These are phyloP conservation scores for Pseudogymnoascus sp. DNA, from an alignment of 2,329 filamentous ascomycete genomes.

Conservation along the genomic window DNA sequence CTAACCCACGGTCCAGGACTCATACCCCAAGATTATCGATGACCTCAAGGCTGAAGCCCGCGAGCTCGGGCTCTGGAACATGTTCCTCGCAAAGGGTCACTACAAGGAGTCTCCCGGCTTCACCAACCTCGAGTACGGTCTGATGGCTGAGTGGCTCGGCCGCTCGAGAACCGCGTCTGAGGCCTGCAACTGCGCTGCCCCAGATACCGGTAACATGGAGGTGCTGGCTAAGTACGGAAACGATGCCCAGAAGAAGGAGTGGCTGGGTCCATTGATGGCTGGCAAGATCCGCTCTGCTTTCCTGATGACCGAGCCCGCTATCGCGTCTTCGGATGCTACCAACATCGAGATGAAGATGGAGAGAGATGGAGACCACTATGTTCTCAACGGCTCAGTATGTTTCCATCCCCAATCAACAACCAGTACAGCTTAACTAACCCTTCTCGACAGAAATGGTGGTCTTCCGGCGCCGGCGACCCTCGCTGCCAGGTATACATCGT, in stretches of 20 bases:
- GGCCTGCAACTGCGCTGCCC: constrained; percentile 82
- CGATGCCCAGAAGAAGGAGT: constrained; percentile 73
- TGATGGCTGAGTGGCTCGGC: constrained; percentile 95
- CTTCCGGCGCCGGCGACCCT: constrained; percentile 85
- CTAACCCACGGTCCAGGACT: constrained; percentile 30
- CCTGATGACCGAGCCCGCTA: constrained; percentile 86
- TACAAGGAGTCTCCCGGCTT: constrained; percentile 94
- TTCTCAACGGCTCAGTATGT: constrained; percentile 75
- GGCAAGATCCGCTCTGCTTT: constrained; percentile 85
- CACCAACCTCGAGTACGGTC: constrained; percentile 89
- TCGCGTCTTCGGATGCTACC: constrained; percentile 83
- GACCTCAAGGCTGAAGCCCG: constrained; percentile 79
- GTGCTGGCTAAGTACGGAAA: constrained; percentile 87
- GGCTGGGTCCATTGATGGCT: constrained; percentile 72
- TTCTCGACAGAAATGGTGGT: constrained; percentile 88
- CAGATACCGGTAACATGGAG: constrained; percentile 94
- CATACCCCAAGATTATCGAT: constrained; percentile 74
- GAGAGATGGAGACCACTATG: constrained; percentile 77
- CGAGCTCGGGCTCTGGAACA: constrained; percentile 88
- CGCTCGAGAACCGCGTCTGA: constrained; percentile 76
- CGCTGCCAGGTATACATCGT: constrained; percentile 91
- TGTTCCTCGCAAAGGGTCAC: constrained; percentile 92
- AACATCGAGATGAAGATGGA: constrained; percentile 83
- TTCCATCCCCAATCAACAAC: background rate
- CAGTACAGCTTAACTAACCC: constrained; percentile 16